Base-by-base conservation (phyloP, 257 asterid species). In the Ajuga chamaepitys region DNA sequence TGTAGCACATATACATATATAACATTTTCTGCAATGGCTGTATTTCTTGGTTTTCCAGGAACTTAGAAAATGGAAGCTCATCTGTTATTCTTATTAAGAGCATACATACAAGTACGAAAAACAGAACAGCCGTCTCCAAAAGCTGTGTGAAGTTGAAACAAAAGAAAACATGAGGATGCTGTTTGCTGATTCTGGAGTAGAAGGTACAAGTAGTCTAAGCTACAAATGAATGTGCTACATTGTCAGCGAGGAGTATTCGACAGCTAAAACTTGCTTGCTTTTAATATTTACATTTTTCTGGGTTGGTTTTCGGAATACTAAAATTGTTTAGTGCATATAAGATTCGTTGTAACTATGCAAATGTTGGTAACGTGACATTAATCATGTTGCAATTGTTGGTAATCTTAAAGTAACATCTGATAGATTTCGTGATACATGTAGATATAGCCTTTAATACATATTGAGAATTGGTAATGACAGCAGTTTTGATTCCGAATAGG, bases 51-150 rank as follows among this genome's bases (percentile, higher is more conserved):
- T 34, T 56, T n/a, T 52, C 53, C 79, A 85, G 89, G 78, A 63
- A 64, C 28, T 42, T 62, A 48, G 75, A 65, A 60, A 74, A 68
- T 50, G 83, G 81, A 67, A 71, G 70, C 81, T 70, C 88, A 4
- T 80, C 95, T 18, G 89, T 83, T 38, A 21, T 87, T 57, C 93
- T 81, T 58, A 82, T 81, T 28, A 85, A 85, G 73, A 80, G 80
- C 79, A 74, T 87, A 50, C 85, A 86, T 13, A 55, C 68, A 32
- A 61, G 83, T 53, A 83, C 72, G 81, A 83, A 80, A 75, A 75
- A 21, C 32, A 76, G 81, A 62, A 38, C 86, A 41, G 48, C 72
- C 79, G 44, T 66, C 38, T 63, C 84, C 52, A 82, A 78, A 75
- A 72, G 72, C 67, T 52, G 64, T 69, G 62, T 68, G 51, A 79